phyloP scores from a whole-genome alignment of 331 rosid species.

The Rhamnella rubrinervis region DNA sequence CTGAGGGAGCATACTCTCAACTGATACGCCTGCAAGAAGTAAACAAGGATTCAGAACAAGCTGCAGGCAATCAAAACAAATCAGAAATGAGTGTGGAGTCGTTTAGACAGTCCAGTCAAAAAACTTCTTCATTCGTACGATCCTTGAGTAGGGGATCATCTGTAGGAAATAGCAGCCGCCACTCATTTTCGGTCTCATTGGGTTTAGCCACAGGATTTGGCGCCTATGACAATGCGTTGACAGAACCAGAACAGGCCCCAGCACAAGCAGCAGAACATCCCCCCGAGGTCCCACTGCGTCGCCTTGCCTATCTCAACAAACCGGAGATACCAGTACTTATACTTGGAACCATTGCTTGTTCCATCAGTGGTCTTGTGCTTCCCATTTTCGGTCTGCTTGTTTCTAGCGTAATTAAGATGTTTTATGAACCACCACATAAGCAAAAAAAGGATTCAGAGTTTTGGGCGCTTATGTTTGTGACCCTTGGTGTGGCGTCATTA shows the following conservation, averaged over 20 bases:
- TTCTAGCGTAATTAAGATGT: conserved; percentile 60
- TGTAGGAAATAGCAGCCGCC: conserved; percentile 56
- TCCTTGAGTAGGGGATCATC: conserved; percentile 74
- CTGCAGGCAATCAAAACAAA: conserved; percentile 34
- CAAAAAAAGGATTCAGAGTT: conserved; percentile 63
- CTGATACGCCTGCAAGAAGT: conserved; percentile 80
- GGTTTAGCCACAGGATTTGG: conserved; percentile 64
- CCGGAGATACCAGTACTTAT: conserved; percentile 81
- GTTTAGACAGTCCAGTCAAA: conserved; percentile 48
- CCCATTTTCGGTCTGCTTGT: conserved; percentile 69
- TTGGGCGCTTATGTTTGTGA: conserved; percentile 67
- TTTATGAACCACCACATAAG: conserved; percentile 55
- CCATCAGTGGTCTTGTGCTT: conserved; percentile 54
- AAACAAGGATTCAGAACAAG: conserved; percentile 46
- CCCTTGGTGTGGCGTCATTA: conserved; percentile 55
- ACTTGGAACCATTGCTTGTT: conserved; percentile 65
- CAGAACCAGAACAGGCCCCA: conserved; percentile 15
- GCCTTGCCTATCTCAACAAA: conserved; percentile 85
- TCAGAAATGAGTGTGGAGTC: conserved; percentile 41
- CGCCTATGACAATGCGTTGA: conserved; percentile 34
- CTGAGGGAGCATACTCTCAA: conserved; percentile 82
- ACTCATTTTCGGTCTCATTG: conserved; percentile 66
- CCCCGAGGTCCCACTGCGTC: conserved; percentile 51
- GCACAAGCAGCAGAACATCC: conserved; percentile 17
- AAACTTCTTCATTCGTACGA: conserved; percentile 42